Percentiles rank a stretch among this genome's conserved stretches.
Evolutionary conservation across 2,329 filamentous ascomycete species (phyloP).

Genomic region (Lizonia empirigonia): DNA sequence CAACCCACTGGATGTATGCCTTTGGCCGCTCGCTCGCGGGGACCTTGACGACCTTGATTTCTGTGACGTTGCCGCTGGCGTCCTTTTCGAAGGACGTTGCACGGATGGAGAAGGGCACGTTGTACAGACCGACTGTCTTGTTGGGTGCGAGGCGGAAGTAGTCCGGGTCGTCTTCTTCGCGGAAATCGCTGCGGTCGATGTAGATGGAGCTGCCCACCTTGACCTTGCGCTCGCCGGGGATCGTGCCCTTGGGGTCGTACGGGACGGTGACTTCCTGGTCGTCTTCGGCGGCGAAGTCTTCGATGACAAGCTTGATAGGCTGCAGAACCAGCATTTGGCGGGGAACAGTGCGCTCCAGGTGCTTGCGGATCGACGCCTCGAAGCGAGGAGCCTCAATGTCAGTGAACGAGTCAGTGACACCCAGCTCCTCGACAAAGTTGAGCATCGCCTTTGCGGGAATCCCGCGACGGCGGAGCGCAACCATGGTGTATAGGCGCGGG

Average conservation of each 20-base stretch:
- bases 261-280: constrained; percentile 72
- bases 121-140: constrained; percentile 74
- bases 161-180: constrained; percentile 71
- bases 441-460: constrained; percentile 87
- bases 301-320: constrained; percentile 80
- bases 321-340: constrained; percentile 89
- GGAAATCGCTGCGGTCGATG: constrained; percentile 81
- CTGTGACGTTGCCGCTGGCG: constrained; percentile 66
- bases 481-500: constrained; percentile 85
- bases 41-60: constrained; percentile 69
- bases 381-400: constrained; percentile 83
- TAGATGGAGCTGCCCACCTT: constrained; percentile 79
- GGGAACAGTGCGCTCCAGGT: constrained; percentile 86
- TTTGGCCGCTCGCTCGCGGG: constrained; percentile 72
- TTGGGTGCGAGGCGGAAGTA: constrained; percentile 80
- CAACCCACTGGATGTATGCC: constrained; percentile 84
- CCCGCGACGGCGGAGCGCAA: constrained; percentile 80
- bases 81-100: constrained; percentile 73
- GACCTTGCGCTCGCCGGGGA: constrained; percentile 64
- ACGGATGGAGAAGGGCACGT: constrained; percentile 71
- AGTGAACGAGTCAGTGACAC: constrained; percentile 80
- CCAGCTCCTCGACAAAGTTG: constrained; percentile 88
- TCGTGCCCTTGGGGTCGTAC: constrained; percentile 74
- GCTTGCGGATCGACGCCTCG: constrained; percentile 81
- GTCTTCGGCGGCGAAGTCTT: constrained; percentile 72